Percentiles rank a stretch among this genome's conserved stretches.
Evolutionary conservation across 2,329 filamentous ascomycete species (phyloP).

Genomic region (Clonostachys chloroleuca): DNA sequence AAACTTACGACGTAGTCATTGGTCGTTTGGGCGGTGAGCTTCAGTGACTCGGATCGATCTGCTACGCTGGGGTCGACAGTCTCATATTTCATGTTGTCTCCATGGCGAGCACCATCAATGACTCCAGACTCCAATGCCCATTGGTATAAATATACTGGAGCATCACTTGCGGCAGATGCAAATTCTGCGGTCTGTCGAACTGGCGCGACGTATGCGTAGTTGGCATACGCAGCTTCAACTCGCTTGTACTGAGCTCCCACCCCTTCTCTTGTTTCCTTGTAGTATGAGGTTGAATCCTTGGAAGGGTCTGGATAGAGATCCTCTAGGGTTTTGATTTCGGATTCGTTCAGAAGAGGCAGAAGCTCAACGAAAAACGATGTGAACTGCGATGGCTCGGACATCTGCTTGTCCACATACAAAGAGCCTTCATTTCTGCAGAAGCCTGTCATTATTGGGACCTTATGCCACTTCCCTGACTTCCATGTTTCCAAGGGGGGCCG

Average conservation of each 20-base stretch:
- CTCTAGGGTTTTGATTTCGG: conserved; percentile 50
- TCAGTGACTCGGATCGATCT: conserved; percentile 28
- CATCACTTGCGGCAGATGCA: conserved; percentile 3
- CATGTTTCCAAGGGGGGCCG: conserved; percentile 54
- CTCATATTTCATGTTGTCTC: conserved; percentile 43
- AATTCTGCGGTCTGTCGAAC: conserved; percentile 41
- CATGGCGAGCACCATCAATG: conserved; percentile 39
- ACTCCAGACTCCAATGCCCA: conserved; percentile 41
- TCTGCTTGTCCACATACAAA: conserved; percentile 51
- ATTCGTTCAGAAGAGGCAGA: conserved; percentile 47
- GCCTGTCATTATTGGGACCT: conserved; percentile 54
- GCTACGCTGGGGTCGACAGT: conserved; percentile 26
- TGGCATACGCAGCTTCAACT: conserved; percentile 46
- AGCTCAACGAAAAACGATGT: conserved; percentile 54
- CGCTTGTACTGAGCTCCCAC: conserved; percentile 49
- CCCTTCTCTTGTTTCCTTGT: conserved; percentile 27
- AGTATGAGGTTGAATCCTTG: conserved; percentile 20
- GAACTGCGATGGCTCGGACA: conserved; percentile 46
- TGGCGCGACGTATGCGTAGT: conserved; percentile 49
- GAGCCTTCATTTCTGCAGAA: conserved; percentile 68
- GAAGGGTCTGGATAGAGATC: conserved; percentile 56
- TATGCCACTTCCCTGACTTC: conserved; percentile 22
- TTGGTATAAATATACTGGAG: conserved; percentile 15
- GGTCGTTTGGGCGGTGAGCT: conserved; percentile 30
- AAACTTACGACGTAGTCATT: conserved; percentile 46